Base-by-base conservation (phyloP, 2,329 filamentous ascomycete genomes). In the Fusarium fujikuroi region DNA sequence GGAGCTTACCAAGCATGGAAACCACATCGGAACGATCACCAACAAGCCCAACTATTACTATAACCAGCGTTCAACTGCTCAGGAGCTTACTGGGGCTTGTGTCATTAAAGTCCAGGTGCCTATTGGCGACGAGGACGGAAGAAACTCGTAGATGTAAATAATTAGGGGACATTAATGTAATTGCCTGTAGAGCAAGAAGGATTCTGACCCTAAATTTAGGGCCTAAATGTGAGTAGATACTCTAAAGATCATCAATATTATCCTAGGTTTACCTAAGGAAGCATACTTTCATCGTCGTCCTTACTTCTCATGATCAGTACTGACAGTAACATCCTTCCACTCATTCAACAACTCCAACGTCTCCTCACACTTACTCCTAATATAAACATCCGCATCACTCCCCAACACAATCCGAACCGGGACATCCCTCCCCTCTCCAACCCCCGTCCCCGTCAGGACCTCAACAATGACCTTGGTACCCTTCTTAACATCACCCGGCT, bases 331-430 rank as follows among this genome's bases (percentile, higher is more conserved):
- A 16, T 77, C 73, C 73, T 85, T 84, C 87, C 87, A 90, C 65
- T 87, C 85, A 43, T 86, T 80, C 67, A 90, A 64, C 21, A 86
- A 68, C 67, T 77, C 76, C 56, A 86, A 54, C 0, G 85, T 87
- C 15, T 78, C 75, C 50, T 80, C 78, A 62, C 85, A 85, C 80
- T 87, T 87, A 2, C 69, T 75, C 59, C 81, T 82, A 16, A 89
- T 82, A 7, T 70, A 77, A 9, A 77, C 69, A n/a, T 86, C 75
- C 11, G 80, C 80, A 77, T 91, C 89, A 12, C 80, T 83, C 0
- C 90, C 90, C 44, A 92, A 78, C n/a, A 85, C 80, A 54, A 92
- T 73, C 34, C 89, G 81, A 19, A 86, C 73, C 0, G 89, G 90
- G 4, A 91, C 80, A 25, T 85, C 82, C 70, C 79, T 86, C 0